Base-by-base conservation (phyloP, 1,284 basidiomycete species). In the Pascua sp. region DNA sequence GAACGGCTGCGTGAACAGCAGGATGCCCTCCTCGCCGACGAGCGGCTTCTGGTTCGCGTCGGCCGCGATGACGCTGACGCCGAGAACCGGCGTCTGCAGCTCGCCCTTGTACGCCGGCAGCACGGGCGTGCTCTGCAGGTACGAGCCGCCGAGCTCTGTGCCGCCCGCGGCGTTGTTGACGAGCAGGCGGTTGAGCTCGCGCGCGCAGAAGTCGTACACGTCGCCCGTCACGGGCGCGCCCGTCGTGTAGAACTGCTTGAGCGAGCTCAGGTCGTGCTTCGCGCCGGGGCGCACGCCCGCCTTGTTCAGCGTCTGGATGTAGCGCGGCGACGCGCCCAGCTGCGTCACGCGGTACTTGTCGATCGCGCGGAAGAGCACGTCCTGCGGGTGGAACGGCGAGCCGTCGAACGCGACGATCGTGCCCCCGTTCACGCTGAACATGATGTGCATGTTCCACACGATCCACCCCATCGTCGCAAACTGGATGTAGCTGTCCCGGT, bases 401-500 rank as follows among this genome's bases (percentile, higher is more conserved):
- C 73, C 73, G 56, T 75, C 73, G 61, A 72, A 75, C 5, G 67
- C 60, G 4, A 75, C 61, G 2, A 69, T 60, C 3, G 67, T 67
- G 17, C 62, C 62, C 8, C 73, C 71, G 36, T 64, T 65, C 2
- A 59, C 55, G 11, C 67, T 51, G 42, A 63, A 62, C 18, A 65
- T 61, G 57, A 69, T 59, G 49, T 67, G 66, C 53, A 69, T 65
- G 49, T 68, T 55, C 68, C 70, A 72, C 64, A 73, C 71, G 57
- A 74, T 71, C 72, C 72, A 75, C 5, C 66, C 66, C 62, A 63
- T 66, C 45, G 65, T 68, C 1, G 72, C 68, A 47, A 73, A 64
- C 57, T 73, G 72, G 2, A 72, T 52, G 32, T 68, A 68, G 11
- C 47, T n/a, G 56, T 72, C 71, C 13, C 59, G 48, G 17, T 68